Evolutionary conservation across 2,329 filamentous ascomycete genomes (phyloP).

Genomic region (Cladophialophora psammophila): DNA sequence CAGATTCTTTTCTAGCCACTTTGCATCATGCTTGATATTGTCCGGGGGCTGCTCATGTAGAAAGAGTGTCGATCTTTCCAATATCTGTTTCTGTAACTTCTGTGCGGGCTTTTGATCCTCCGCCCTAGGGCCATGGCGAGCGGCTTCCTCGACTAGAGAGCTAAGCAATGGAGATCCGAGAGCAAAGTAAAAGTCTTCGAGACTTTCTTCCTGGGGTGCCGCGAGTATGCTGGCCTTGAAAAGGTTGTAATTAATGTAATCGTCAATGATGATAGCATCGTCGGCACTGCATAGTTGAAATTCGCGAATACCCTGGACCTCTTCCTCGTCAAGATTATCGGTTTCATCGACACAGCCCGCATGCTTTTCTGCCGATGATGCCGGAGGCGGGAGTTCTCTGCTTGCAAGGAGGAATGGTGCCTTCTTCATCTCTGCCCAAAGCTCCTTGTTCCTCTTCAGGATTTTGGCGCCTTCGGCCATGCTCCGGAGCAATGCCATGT

Average conservation of each 20-base stretch:
- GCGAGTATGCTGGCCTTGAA: constrained; percentile 87
- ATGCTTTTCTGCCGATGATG: constrained; percentile 38
- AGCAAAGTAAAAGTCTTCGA: constrained; percentile 84
- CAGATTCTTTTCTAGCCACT: constrained; percentile 89
- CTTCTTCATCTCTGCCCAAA: constrained; percentile 77
- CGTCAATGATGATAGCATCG: constrained; percentile 81
- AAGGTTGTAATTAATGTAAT: constrained; percentile 85
- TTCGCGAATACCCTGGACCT: constrained; percentile 72
- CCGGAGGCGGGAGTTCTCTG: constrained; percentile 67
- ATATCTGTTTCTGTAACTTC: constrained; percentile 77
- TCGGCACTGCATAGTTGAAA: constrained; percentile 77
- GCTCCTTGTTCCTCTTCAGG: constrained; percentile 78
- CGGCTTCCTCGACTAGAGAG: constrained; percentile 77
- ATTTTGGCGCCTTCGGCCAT: constrained; percentile 74
- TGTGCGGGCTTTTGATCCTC: constrained; percentile 73
- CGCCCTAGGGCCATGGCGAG: constrained; percentile 71
- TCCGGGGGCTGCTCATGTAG: constrained; percentile 82
- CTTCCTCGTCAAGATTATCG: constrained; percentile 63
- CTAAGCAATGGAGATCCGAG: constrained; percentile 82
- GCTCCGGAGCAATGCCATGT: constrained; percentile 80
- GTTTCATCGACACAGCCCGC: constrained; percentile 49
- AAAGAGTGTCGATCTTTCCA: constrained; percentile 89
- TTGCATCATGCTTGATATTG: constrained; percentile 82
- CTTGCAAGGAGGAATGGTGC: constrained; percentile 84
- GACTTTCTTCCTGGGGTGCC: constrained; percentile 84